Base-by-base conservation (phyloP, 2,329 filamentous ascomycete genomes). In the Alternaria viburni region DNA sequence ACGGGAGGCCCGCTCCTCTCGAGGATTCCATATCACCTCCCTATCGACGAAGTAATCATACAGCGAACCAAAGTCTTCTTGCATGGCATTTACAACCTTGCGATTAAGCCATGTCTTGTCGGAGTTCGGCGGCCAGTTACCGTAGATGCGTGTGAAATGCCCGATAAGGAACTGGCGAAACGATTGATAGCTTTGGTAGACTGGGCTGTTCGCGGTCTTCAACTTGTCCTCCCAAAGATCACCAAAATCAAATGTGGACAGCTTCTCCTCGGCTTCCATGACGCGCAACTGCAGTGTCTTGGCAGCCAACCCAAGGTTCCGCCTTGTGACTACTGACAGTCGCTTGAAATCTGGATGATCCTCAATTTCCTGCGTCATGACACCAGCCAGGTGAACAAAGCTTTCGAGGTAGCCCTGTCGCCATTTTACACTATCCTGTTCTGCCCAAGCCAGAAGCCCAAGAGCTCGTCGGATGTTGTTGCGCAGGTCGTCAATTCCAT, bases 21-120 rank as follows among this genome's bases (percentile, higher is more conserved):
- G 86, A 19, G 85, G 85, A 59, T 90, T 88, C 88, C 90, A 92
- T 0, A 86, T 75, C 5, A 91, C 85, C 50, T 91, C 87, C 6
- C 88, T 85, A 74, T 92, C 87, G 15, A 92, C 89, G 1, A 92
- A 81, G 65, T 90, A 91, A 70, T 92, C 89, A 70, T 92, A 92
- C 2, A 92, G 80, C 0, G 88, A 86, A 3, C 88, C 87, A 69
- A 92, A 91, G 67, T 92, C 90, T 30, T 81, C 82, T 67, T 90
- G 88, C n/a, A 92, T 75, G 3, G 81, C 82, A 50, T 85, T 83
- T 1, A 84, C 84, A 17, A 91, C 75, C 4, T 83, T 84, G 44
- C 90, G 83, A 5, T 86, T 89, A 12, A 92, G 81, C 89, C 89
- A 91, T 56, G 51, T 70, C 41, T 76, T 69, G 23, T 76, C 68